Percentiles rank a stretch among this genome's conserved stretches.
Evolutionary conservation across 2,329 filamentous ascomycete species (phyloP).

Genomic region (Sporothrix curviconia): DNA sequence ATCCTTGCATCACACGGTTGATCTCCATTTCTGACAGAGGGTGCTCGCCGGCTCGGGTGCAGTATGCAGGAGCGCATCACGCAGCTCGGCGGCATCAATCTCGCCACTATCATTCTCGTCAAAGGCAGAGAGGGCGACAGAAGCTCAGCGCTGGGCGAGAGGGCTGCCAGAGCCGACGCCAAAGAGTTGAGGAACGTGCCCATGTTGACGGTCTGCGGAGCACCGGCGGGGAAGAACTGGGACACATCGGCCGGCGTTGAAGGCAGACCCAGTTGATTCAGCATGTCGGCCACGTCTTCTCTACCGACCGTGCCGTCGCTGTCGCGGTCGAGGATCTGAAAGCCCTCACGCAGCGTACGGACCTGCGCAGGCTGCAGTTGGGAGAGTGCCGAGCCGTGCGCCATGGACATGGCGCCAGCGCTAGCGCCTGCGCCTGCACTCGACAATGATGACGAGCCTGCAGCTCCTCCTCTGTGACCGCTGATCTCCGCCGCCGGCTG

Average conservation of each 20-base stretch:
- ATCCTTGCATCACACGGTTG: constrained; percentile 80
- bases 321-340: constrained; percentile 85
- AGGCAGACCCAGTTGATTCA: constrained; percentile 77
- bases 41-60: constrained; percentile 63
- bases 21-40: constrained; percentile 66
- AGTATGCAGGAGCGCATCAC: constrained; percentile 76
- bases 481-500: constrained; percentile 32
- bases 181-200: constrained; percentile 80
- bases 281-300: constrained; percentile 80
- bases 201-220: constrained; percentile 68
- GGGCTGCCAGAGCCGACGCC: constrained; percentile 62
- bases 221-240: constrained; percentile 71
- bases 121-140: constrained; percentile 85
- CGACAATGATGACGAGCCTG: constrained; percentile 22
- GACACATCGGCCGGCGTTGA: constrained; percentile 64
- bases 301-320: constrained; percentile 77
- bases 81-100: constrained; percentile 74
- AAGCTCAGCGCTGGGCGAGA: constrained; percentile 75
- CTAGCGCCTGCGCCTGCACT: background rate
- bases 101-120: constrained; percentile 94
- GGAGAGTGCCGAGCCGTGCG: constrained; percentile 52
- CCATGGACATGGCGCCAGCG: constrained; percentile 23
- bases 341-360: constrained; percentile 81
- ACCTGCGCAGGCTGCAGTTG: constrained; percentile 77
- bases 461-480: background rate